Evolutionary conservation across 257 asterid species (phyloP), one percentile per base, ranked within the genome.

Genomic region (Forsythia suspensa): DNA sequence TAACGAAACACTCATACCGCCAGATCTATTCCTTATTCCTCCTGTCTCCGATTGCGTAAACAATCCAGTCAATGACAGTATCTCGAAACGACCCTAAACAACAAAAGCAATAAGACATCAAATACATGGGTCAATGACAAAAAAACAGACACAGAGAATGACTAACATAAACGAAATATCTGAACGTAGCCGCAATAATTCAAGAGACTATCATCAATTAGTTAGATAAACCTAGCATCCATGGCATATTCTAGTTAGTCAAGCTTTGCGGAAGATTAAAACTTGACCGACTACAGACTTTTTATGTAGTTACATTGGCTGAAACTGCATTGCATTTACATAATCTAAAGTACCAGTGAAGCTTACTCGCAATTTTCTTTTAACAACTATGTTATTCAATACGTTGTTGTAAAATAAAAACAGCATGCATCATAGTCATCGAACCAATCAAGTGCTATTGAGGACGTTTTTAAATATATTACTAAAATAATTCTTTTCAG

Each of bases 1-100:
- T 75, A 88, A 79, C 20, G 92, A 88, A n/a, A 88, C 92, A 24
- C 90, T 88, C 92, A 88, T 88, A 37, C 92, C 92, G 0, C 92
- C 92, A 38, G 90, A 82, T 67, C 92, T 80, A 77, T 86, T 88
- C 68, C 87, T 86, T 67, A 88, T 88, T 29, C 92, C 92, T 76
- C 90, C 92, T 10, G 81, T 78, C 71, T 88, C 92, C 8, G 92
- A 82, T 36, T 88, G 92, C 90, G 82, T 84, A 63, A 88, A 88
- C 8, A 90, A 88, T 76, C 92, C 92, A 4, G 87, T 86, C 80
- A 88, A 85, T 0, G 92, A 86, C 38, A 88, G 87, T 73, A 88
- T 88, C 87, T 88, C 92, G 73, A 88, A 88, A 8, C 92, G 92
- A 48, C 92, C 92, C 92, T 88, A 44, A 34, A 73, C 11, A 34